Conservation (phyloP, 2,329 filamentous ascomycete genomes). For the Ophiostoma perfectum region DNA sequence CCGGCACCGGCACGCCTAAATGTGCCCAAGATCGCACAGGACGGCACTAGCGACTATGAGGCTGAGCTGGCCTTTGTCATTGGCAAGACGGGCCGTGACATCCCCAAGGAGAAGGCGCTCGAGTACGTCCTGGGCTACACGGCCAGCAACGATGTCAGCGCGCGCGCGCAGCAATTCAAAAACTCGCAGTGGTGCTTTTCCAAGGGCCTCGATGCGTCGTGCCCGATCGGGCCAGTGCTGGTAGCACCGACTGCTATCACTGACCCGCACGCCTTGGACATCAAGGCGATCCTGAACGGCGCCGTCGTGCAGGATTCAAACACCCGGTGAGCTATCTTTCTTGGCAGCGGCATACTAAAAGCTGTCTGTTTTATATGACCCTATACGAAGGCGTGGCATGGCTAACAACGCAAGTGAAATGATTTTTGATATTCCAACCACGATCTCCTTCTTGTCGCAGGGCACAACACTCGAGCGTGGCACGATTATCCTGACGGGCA, state of each 20-base stretch:
- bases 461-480: slow-evolving; percentile 37
- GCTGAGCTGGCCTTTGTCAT: slow-evolving; percentile 38
- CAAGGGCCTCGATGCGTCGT: slow-evolving; percentile 38
- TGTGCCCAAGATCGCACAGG: slow-evolving; percentile 34
- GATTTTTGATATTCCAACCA: slow-evolving; percentile 37
- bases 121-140: slow-evolving; percentile 40
- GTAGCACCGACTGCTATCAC: slow-evolving; percentile 32
- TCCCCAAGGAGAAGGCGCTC: slow-evolving; percentile 35
- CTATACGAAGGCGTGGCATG: not conserved
- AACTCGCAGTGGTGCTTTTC: slow-evolving; percentile 38
- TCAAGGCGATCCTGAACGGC: slow-evolving; percentile 36
- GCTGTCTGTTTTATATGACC: not conserved
- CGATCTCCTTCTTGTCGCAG: slow-evolving; percentile 35
- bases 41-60: slow-evolving; percentile 39
- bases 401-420: slow-evolving; percentile 29
- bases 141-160: slow-evolving; percentile 37
- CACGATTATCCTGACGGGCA: slow-evolving; percentile 40
- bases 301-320: slow-evolving; percentile 36
- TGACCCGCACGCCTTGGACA: slow-evolving; percentile 32
- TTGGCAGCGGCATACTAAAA: no score
- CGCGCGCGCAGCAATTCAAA: slow-evolving; percentile 36
- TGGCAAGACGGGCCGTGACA: slow-evolving; percentile 35
- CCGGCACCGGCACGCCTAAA: slow-evolving; percentile 32
- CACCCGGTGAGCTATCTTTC: slow-evolving; percentile 24
- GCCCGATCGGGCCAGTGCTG: slow-evolving; percentile 36